Evolutionary conservation across 768 basidiomycete species (phyloP), one percentile per base, ranked within the genome.

Genomic region (Psilocybe cyanescens): DNA sequence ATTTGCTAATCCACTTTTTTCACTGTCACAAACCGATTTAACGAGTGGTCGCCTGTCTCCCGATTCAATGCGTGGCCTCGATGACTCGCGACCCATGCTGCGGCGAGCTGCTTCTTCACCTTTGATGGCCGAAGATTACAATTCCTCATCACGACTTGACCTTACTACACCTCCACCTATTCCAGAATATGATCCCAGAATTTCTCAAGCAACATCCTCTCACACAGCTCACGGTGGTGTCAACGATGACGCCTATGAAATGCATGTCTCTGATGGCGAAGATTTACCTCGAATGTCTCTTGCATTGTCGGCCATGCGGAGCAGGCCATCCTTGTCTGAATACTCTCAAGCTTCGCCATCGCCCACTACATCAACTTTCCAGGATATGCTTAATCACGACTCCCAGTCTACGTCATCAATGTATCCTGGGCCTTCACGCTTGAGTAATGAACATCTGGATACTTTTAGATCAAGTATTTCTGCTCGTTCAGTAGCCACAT

Each of bases 331-430:
- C 17, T 64, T 87, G 30, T 90, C 89, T 11, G 84, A 86, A 57
- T 88, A 89, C 70, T 87, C 89, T 8, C 85, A 86, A 64, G 80
- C 83, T 4, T 92, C 91, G 8, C 54, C 69, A 48, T 76, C 76
- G 8, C 91, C 91, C 1, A 90, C 90, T 3, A 86, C 81, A 5
- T 92, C 91, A n/a, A 89, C 88, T n/a, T 93, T 93, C 75, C 84
- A 85, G 29, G 89, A 91, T 65, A 84, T 81, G 14, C 70, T 84
- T 45, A 79, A 77, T 50, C 71, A 65, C 28, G 67, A 68, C 33
- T 60, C 64, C 58, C 64, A 63, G 39, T 70, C 72, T 17, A 39
- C 62, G 14, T 65, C 70, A 58, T 67, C 71, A 55, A 65, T 70
- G 59, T 67, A 63, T 65, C 74, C 69, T 33, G 67, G 59, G 14